phyloP scores from a whole-genome alignment of 306 rosid genomes.

The Vigna trinervia region DNA sequence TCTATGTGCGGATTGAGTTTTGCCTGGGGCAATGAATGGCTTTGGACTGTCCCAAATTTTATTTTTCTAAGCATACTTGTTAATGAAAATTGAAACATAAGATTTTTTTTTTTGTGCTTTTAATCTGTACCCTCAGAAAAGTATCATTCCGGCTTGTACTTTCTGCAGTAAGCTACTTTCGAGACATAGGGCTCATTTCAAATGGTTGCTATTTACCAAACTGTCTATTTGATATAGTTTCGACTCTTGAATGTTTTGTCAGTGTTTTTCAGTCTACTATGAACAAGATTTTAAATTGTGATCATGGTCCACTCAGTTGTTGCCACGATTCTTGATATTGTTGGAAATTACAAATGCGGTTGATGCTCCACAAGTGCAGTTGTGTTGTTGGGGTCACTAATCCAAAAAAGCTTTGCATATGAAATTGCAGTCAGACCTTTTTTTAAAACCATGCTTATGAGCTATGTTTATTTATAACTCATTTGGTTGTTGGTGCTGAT shows the following conservation, averaged over 20 bases:
- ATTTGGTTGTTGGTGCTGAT: conserved; percentile 22
- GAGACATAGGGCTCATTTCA: conserved; percentile 10
- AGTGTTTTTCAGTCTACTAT: background rate
- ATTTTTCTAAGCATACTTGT: conserved; percentile 32
- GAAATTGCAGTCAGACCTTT: background rate
- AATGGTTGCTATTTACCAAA: conserved; percentile 15
- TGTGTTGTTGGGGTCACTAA: background rate
- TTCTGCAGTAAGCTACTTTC: conserved; percentile 21
- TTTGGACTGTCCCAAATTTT: conserved; percentile 19
- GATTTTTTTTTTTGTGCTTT: conserved; percentile 12
- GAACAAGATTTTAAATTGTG: background rate
- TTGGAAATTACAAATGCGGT: background rate
- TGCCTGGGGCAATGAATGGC: conserved; percentile 27
- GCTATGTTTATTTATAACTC: conserved; percentile 24
- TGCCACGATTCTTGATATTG: background rate
- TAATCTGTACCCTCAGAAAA: conserved; percentile 17
- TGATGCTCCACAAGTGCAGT: background rate
- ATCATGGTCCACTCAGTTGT: background rate
- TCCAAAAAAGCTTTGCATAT: background rate
- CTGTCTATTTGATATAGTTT: conserved; percentile 15
- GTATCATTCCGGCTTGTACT: conserved; percentile 21
- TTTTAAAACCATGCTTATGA: background rate
- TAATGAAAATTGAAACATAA: conserved; percentile 37
- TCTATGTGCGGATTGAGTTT: conserved; percentile 18
- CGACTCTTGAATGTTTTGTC: conserved; percentile 13